Evolutionary conservation across 2,329 filamentous ascomycete species (phyloP), one percentile per base, ranked within the genome.

Genomic region (Monosporascus sp.): DNA sequence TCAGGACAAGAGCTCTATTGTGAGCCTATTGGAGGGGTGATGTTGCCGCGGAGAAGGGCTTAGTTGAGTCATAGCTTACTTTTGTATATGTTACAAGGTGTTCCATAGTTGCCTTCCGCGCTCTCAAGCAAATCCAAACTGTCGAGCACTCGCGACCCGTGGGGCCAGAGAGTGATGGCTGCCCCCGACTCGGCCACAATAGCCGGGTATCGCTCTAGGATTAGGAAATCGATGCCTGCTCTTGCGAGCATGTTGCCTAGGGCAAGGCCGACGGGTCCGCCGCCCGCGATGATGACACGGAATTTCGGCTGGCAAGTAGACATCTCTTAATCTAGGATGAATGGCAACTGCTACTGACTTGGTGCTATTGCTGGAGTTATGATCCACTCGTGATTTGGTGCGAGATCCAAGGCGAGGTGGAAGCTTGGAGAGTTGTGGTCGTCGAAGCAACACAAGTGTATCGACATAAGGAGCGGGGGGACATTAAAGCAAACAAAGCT

Each of bases 201-300:
- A 2, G 37, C 37, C 2, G 49, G 48, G 27, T 55, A 53, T 19
- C 52, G 36, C 50, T 76, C 73, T 1, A 76, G 69, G 7, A 76
- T 51, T 41, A 72, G 58, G 11, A 71, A 76, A 51, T 74, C 68
- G 37, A 76, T 69, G 16, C 58, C 60, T 7, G 64, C 66, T 52
- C 62, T 60, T 17, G 62, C 62, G 31, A 70, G 59, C 2, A 61
- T 54, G 51, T 68, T 64, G n/a, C 66, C 68, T 5, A 64, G 53
- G 3, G 59, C 60, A 7, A 70, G 56, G 3, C 68, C 68, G 8
- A 63, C 63, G 2, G 65, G 64, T 7, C 68, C 68, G 38, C 60
- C 65, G 8, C 68, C 68, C 5, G 60, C 59, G 41, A 70, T 56
- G 36, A 70, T 59, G 37, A 65, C 64, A n/a, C 52, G 58, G 34